A percentile compares a stretch with the other conserved stretches of the same genome.
Evolutionary conservation across 2,329 filamentous ascomycete species (phyloP).

Genomic region (Xylariales sp.): DNA sequence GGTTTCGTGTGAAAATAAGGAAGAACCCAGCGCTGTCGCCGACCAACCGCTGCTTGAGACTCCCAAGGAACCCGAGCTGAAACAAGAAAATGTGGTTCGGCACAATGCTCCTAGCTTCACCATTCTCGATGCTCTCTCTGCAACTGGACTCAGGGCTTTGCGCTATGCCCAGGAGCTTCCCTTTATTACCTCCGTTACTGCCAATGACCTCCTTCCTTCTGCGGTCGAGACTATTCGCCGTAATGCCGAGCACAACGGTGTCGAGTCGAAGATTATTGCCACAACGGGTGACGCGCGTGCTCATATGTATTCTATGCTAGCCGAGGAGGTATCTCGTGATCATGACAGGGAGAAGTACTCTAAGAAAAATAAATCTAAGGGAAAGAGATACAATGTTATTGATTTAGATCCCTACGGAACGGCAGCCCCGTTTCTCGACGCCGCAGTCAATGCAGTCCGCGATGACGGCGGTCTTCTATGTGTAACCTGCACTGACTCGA

Average conservation of each 20-base stretch:
- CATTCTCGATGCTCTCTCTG: conserved; percentile 95
- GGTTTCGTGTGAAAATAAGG: conserved; percentile 7
- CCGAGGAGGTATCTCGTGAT: conserved; percentile 61
- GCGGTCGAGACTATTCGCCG: conserved; percentile 84
- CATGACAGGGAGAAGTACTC: conserved; percentile 53
- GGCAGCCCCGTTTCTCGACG: conserved; percentile 90
- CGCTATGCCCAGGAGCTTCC: conserved; percentile 94
- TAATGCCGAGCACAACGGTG: conserved; percentile 85
- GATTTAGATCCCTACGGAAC: conserved; percentile 97
- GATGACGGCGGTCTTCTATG: conserved; percentile 90
- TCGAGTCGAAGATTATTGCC: conserved; percentile 76
- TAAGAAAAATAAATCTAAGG: conserved; percentile 53
- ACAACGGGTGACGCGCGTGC: conserved; percentile 85
- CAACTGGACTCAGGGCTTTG: conserved; percentile 89
- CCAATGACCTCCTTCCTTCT: conserved; percentile 85
- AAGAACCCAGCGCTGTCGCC: conserved; percentile 11
- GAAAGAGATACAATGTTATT: conserved; percentile 87
- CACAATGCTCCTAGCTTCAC: conserved; percentile 66
- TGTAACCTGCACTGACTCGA: conserved; percentile 96
- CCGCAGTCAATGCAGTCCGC: conserved; percentile 84
- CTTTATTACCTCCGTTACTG: conserved; percentile 82
- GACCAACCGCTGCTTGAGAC: conserved; percentile 31
- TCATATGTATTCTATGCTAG: conserved; percentile 86
- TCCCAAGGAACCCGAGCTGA: conserved; percentile 31
- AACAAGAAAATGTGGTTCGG: conserved; percentile 30